A percentile compares a stretch with the other conserved stretches of the same genome.
Evolutionary conservation across 148 eudicot genomes (phyloP).

Genomic region (Polygonum aviculare): DNA sequence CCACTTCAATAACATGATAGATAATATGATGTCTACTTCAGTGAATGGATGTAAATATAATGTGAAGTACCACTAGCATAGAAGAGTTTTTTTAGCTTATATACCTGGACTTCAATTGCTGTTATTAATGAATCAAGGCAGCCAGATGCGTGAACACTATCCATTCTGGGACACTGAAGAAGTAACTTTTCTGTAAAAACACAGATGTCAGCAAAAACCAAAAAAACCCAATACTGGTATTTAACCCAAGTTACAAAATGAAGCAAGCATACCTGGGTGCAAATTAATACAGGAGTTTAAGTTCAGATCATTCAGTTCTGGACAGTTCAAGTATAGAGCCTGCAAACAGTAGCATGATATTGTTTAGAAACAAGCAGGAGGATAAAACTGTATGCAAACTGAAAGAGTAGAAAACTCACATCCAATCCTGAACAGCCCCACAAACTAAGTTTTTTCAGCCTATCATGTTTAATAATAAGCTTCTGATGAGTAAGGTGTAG

Average conservation of each 20-base stretch:
- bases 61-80: neutral
- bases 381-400: neutral
- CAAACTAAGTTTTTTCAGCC: conserved; percentile 77
- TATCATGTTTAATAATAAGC: conserved; percentile 76
- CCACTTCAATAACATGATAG: neutral
- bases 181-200: conserved; percentile 48
- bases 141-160: conserved; percentile 58
- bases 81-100: neutral
- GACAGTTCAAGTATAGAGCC: conserved; percentile 83
- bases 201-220: conserved; percentile 1
- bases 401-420: conserved; percentile 39
- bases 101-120: conserved; percentile 66
- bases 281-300: conserved; percentile 71
- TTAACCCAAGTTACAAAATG: neutral
- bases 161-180: conserved; percentile 74
- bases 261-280: conserved; percentile 55
- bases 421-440: conserved; percentile 99
- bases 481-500: conserved; percentile 63
- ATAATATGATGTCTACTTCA: neutral
- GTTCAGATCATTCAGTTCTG: conserved; percentile 69
- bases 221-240: neutral
- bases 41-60: neutral
- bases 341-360: conserved; percentile 22
- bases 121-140: conserved; percentile 45
- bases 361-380: neutral